Evolutionary conservation across 2,329 filamentous ascomycete genomes (phyloP).

Genomic region (Trichoderma sp.): DNA sequence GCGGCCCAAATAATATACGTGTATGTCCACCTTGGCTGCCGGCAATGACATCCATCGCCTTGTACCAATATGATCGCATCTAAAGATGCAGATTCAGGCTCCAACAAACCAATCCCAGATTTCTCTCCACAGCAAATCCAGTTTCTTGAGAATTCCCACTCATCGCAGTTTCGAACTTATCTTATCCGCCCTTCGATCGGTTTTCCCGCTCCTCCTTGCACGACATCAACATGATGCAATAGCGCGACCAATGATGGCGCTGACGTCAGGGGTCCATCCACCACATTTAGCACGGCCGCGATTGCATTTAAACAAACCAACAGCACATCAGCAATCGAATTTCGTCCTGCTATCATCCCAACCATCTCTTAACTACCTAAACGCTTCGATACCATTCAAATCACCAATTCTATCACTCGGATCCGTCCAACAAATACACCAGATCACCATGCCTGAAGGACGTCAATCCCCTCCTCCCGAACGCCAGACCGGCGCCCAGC

Average conservation of each 20-base stretch:
- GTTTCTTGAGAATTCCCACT: neutral
- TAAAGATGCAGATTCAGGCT: neutral
- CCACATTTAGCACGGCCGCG: neutral
- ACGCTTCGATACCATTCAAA: neutral
- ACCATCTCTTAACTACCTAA: neutral
- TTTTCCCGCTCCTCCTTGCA: neutral
- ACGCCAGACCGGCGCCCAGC: slow-evolving; percentile 65
- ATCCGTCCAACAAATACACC: neutral
- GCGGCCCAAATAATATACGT: too few relatives aligned
- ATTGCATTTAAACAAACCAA: slow-evolving; percentile 7
- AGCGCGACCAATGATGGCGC: slow-evolving; percentile 3
- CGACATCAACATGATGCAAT: slow-evolving; percentile 30
- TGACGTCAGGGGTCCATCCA: slow-evolving; percentile 27
- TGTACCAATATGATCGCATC: too few relatives aligned
- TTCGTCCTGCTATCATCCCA: neutral
- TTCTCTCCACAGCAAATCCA: too few relatives aligned
- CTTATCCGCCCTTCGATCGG: slow-evolving; percentile 8
- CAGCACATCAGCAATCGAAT: neutral
- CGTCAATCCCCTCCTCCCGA: slow-evolving; percentile 78
- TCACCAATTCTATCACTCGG: neutral
- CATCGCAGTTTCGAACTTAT: neutral
- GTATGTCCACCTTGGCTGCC: too few relatives aligned
- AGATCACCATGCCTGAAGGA: slow-evolving; percentile 67
- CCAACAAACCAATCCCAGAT: neutral
- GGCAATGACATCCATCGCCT: too few relatives aligned